Conservation (phyloP, 2,329 filamentous ascomycete species). For the Fusarium coffeatum region DNA sequence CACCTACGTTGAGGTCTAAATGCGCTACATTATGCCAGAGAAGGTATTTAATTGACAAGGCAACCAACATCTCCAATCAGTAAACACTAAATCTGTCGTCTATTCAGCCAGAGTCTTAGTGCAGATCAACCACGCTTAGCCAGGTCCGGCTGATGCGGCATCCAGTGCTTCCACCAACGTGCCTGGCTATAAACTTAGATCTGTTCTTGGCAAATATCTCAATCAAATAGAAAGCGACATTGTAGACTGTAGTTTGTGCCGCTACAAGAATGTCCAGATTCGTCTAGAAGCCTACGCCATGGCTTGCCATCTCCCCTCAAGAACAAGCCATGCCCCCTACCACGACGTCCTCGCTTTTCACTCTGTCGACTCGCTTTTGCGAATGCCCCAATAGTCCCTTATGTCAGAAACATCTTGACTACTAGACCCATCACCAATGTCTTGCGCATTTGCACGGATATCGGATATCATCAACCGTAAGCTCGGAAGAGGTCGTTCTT, state of each 20-base stretch:
- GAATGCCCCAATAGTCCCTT: background rate
- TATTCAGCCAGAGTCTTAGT: background rate
- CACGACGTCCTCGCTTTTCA: background rate
- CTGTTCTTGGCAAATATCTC: background rate
- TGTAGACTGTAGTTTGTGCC: background rate
- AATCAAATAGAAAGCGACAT: background rate
- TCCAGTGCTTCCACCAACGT: constrained; percentile 4
- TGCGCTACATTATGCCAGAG: background rate
- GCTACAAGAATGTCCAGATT: background rate
- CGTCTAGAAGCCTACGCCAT: constrained; percentile 6
- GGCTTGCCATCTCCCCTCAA: constrained; percentile 17
- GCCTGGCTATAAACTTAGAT: background rate
- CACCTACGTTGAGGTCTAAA: background rate
- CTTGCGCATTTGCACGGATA: constrained; percentile 34
- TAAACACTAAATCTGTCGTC: background rate
- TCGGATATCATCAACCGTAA: constrained; percentile 38
- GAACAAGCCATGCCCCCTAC: background rate
- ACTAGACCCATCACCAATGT: constrained; percentile 16
- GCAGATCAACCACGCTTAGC: constrained; percentile 10
- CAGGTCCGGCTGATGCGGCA: constrained; percentile 12
- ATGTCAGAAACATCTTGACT: constrained; percentile 8
- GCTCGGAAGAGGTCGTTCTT: constrained; percentile 30
- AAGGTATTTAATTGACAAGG: background rate
- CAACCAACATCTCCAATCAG: background rate
- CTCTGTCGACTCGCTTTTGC: background rate